Base-by-base conservation (phyloP, 805 yeast species). In the Zygotorulaspora sp. region DNA sequence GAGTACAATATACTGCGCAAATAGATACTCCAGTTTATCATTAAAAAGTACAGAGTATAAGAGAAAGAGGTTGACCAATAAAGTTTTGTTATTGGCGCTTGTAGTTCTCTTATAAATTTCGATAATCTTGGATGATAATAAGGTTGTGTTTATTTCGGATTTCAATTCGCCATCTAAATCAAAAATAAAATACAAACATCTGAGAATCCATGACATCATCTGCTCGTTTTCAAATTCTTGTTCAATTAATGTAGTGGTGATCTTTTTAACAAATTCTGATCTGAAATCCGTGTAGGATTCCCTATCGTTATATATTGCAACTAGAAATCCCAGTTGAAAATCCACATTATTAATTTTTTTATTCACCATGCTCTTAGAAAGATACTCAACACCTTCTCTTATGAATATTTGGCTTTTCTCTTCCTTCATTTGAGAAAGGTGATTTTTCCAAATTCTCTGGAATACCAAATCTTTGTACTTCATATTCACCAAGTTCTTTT, bases 351-450 rank as follows among this genome's bases (percentile, higher is more conserved):
- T 47, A 13, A 39, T 30, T 4, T 22, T 6, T 3, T 25, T 10
- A 4, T 20, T 21, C 5, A 29, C 13, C 11, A 53, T 36, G 4
- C 36, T 30, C 4, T 30, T 18, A 4, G 14, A 23, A 10, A 43
- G 26, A 23, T 23, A 20, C 29, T 17, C 18, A 15, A 25, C 19
- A 2, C 39, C 41, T 3, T 33, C 30, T 25, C 18, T n/a, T 8
- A 43, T 21, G 32, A 51, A 58, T 1, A 15, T 32, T 15, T 38
- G 22, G 36, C 53, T 49, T 4, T 31, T 34, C 30, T 55, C 13
- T 25, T 65, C 71, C 13, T 64, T 63, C 4, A 49, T 35, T 43
- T 74, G 76, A 11, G 60, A 58, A 15, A 68, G 30, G 47, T 74
- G 70, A 27, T 66, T 60, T 0, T 25, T 32, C 68, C 77, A 68